phyloP scores from a whole-genome alignment of 148 eudicot genomes.

The Cornus controversa region DNA sequence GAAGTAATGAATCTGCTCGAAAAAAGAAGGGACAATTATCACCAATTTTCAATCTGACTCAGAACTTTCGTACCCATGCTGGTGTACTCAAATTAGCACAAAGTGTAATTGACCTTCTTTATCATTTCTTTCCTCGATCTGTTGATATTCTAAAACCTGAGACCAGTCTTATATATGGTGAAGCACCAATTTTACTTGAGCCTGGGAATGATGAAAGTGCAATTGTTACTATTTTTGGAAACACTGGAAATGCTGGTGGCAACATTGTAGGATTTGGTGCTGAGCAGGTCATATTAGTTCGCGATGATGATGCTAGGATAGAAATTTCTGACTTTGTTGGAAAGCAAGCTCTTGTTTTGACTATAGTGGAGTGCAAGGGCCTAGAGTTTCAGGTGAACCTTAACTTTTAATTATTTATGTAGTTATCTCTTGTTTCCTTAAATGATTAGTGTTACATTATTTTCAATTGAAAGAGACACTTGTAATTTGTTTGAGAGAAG shows the following conservation, averaged over 20 bases:
- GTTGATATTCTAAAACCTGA: slow-evolving; percentile 44
- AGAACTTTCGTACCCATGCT: slow-evolving; percentile 61
- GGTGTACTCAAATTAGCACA: slow-evolving; percentile 50
- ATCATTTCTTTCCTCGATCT: slow-evolving; percentile 24
- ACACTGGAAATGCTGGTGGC: slow-evolving; percentile 29
- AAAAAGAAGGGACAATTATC: slow-evolving; percentile 39
- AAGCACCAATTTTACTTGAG: slow-evolving; percentile 42
- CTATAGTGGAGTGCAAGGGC: slow-evolving; percentile 65
- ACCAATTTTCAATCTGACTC: slow-evolving; percentile 35
- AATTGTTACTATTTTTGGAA: slow-evolving; percentile 34
- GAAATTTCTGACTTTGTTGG: slow-evolving; percentile 40
- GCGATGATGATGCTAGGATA: slow-evolving; percentile 36
- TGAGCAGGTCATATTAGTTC: slow-evolving; percentile 56
- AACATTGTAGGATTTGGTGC: slow-evolving; percentile 58
- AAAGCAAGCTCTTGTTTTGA: slow-evolving; percentile 48
- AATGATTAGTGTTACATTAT: background rate
- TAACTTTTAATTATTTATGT: background rate
- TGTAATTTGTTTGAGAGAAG: background rate
- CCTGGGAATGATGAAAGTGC: slow-evolving; percentile 30
- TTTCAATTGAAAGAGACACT: background rate
- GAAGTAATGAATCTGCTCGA: slow-evolving; percentile 14
- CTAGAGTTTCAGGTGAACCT: slow-evolving; percentile 55
- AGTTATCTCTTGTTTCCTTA: background rate
- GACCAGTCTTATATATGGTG: slow-evolving; percentile 39
- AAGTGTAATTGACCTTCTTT: slow-evolving; percentile 34